These are phyloP conservation scores for Penicillium capsulatum DNA, from an alignment of 2,329 filamentous ascomycete species.

Conservation along the genomic window DNA sequence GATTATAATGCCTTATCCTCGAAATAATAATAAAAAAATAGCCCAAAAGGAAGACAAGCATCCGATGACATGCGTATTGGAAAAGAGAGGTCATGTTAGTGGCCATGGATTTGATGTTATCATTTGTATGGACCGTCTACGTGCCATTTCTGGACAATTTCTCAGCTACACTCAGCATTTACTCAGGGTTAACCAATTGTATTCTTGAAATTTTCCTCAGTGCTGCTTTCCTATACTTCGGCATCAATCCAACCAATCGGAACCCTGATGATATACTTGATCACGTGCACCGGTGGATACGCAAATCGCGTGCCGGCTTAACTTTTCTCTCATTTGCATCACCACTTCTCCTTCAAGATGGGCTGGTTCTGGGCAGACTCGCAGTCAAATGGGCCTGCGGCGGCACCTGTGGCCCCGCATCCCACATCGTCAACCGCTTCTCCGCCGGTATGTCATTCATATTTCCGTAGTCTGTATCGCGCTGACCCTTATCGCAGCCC, in stretches of 20 bases:
- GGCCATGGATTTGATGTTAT: no score
- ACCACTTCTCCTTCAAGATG: slow-evolving; percentile 43
- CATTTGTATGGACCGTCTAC: no score
- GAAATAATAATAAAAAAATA: neutral
- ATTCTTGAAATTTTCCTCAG: no score
- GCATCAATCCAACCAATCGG: no score
- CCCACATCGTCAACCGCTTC: slow-evolving; percentile 46
- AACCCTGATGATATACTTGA: no score
- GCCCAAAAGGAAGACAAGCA: neutral
- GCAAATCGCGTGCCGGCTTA: slow-evolving; percentile 1
- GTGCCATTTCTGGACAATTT: no score
- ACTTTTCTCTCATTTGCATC: slow-evolving; percentile 5
- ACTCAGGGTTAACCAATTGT: no score
- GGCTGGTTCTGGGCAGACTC: slow-evolving; percentile 68
- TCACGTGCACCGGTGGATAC: no score
- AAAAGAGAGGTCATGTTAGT: neutral
- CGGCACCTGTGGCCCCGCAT: slow-evolving; percentile 45
- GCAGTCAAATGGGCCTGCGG: slow-evolving; percentile 37
- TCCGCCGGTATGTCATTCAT: slow-evolving; percentile 50
- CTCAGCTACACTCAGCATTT: no score
- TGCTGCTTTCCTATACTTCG: no score
- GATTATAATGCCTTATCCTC: neutral
- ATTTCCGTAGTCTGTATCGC: slow-evolving; percentile 10
- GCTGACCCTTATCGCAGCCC: slow-evolving; percentile 47
- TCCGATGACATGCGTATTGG: neutral